Base-by-base conservation (phyloP, 2,329 filamentous ascomycete genomes). In the Colletotrichum sp. region DNA sequence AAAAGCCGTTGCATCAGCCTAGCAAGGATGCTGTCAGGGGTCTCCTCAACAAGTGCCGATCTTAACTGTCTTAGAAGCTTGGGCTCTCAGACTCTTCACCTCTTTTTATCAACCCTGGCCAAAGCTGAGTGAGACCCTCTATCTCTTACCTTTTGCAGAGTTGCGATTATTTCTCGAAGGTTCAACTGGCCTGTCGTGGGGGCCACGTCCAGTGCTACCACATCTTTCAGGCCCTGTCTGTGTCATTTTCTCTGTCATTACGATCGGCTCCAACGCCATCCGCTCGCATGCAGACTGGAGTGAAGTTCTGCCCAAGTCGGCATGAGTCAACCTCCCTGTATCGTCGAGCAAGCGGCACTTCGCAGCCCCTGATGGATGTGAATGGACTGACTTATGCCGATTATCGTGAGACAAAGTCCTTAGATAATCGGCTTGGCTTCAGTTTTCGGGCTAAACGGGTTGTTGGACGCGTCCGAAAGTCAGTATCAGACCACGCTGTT, bases 301-400 rank as follows among this genome's bases (percentile, higher is more conserved):
- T 16, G 30, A 60, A 24, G 34, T 21, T 36, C 72, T 21, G 72
- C 32, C 66, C 15, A 30, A 26, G 4, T 24, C 26, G 24, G 69
- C 57, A 32, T 26, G 39, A 75, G 69, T 75, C 69, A 72, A 67
- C n/a, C 60, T 63, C 63, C 69, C 18, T 60, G 62, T 34, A 18
- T 24, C 16, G 16, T 49, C 49, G 18, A 63, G 26, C n/a, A 8
- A 52, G 26, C n/a, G 28, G 28, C n/a, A 39, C 24, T 55, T 34
- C 26, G 12, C 44, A 13, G 49, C 21, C 30, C 24, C 55, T 12
- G 6, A 21, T 7, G 32, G 34, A 32, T 10, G 34, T n/a, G 16
- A 9, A 28, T 28, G 34, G 16, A 64, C 62, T 44, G n/a, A 28
- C 8, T 39, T 64, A 36, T 15, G 62, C n/a, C 21, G 32, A 44